These are phyloP conservation scores for Xylaria intraflava DNA, from an alignment of 495 filamentous ascomycete genomes.

Conservation along the genomic window DNA sequence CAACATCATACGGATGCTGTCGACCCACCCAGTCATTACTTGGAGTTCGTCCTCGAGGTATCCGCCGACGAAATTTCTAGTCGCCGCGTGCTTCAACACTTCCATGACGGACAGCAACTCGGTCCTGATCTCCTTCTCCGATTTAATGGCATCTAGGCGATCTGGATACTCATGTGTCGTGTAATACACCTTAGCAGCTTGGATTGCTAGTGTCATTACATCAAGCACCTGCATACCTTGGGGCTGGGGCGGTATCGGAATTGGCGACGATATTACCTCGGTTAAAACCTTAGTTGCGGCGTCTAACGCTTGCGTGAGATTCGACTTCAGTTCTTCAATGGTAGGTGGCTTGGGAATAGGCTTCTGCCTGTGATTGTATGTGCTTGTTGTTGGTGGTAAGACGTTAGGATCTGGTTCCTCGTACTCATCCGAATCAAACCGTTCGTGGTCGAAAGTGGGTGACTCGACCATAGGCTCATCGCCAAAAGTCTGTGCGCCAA, in stretches of 20 bases:
- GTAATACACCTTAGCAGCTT: slow-evolving; percentile 92
- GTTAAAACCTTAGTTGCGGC: slow-evolving; percentile 59
- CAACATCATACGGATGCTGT: slow-evolving; percentile 66
- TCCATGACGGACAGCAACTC: slow-evolving; percentile 84
- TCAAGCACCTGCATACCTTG: slow-evolving; percentile 89
- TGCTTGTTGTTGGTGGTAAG: slow-evolving; percentile 92
- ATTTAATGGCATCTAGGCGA: slow-evolving; percentile 75
- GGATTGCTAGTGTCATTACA: slow-evolving; percentile 85
- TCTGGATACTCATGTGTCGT: slow-evolving; percentile 77
- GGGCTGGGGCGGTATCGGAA: slow-evolving; percentile 37
- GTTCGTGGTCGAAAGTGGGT: slow-evolving; percentile 52
- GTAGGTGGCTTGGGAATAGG: slow-evolving; percentile 83
- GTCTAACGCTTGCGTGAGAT: slow-evolving; percentile 61
- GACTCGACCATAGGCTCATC: slow-evolving; percentile 47
- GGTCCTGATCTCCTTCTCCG: slow-evolving; percentile 68
- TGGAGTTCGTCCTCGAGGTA: slow-evolving; percentile 66
- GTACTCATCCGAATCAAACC: slow-evolving; percentile 52
- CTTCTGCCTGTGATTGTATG: slow-evolving; percentile 83
- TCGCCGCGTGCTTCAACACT: slow-evolving; percentile 81
- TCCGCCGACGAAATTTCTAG: slow-evolving; percentile 79
- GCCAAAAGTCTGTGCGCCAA: slow-evolving; percentile 33
- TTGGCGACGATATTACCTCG: slow-evolving; percentile 31
- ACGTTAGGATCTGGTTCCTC: slow-evolving; percentile 61
- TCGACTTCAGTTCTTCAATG: slow-evolving; percentile 64
- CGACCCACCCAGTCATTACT: slow-evolving; percentile 69